These are phyloP conservation scores for Domatiomyces globalis DNA, from an alignment of 2,329 filamentous ascomycete genomes.

Conservation along the genomic window DNA sequence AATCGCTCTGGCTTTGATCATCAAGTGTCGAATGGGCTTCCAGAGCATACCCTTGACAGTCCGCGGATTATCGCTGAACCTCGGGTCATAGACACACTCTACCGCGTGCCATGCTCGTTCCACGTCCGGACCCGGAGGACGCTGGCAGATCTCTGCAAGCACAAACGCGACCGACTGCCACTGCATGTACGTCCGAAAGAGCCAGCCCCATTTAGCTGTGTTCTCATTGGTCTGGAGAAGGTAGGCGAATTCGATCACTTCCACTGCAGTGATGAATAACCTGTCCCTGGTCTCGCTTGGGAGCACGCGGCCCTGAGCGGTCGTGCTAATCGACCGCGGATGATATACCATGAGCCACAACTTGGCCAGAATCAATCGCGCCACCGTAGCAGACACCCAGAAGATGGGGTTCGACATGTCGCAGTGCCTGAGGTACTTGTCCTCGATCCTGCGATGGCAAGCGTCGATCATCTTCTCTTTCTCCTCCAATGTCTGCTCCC, in stretches of 20 bases:
- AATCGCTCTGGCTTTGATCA: slow-evolving; percentile 43
- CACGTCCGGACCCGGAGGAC: slow-evolving; percentile 42
- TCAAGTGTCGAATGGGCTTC: slow-evolving; percentile 47
- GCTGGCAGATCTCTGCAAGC: slow-evolving; percentile 44
- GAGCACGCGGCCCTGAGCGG: slow-evolving; percentile 39
- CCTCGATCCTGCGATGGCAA: slow-evolving; percentile 40
- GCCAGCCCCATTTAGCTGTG: slow-evolving; percentile 51
- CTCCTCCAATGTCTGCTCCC: slow-evolving; percentile 17
- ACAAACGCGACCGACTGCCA: slow-evolving; percentile 52
- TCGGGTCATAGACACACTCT: slow-evolving; percentile 30
- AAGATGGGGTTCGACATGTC: slow-evolving; percentile 42
- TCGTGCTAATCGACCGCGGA: slow-evolving; percentile 42
- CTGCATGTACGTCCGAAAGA: slow-evolving; percentile 50
- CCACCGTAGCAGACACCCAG: slow-evolving; percentile 55
- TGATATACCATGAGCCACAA: slow-evolving; percentile 67
- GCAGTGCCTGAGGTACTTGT: slow-evolving; percentile 41
- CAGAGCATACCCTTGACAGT: slow-evolving; percentile 45
- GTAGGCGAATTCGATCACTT: slow-evolving; percentile 58
- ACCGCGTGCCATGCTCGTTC: slow-evolving; percentile 48
- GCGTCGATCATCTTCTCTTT: slow-evolving; percentile 37
- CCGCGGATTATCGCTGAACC: slow-evolving; percentile 21
- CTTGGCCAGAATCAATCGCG: slow-evolving; percentile 60
- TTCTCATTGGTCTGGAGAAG: slow-evolving; percentile 50
- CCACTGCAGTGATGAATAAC: slow-evolving; percentile 57
- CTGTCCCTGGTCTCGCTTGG: slow-evolving; percentile 51